A percentile compares a stretch with the other conserved stretches of the same genome.
phyloP scores from a whole-genome alignment of 192 early-diverging fungal species.

The Coemansia aciculifera region DNA sequence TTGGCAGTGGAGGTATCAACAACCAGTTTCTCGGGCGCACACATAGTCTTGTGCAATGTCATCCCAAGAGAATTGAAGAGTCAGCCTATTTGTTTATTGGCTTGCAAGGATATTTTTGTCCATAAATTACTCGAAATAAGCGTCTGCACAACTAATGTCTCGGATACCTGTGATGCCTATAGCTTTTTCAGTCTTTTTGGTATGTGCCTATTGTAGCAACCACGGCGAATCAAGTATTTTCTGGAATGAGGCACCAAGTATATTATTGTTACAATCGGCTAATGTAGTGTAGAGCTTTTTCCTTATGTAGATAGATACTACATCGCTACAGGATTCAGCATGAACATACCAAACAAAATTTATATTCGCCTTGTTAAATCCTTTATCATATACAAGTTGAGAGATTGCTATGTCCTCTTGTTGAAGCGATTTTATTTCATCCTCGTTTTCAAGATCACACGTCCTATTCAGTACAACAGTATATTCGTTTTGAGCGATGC shows the following conservation, averaged over 20 bases:
- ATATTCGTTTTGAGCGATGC: neutral
- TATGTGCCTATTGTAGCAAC: neutral
- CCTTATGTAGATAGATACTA: neutral
- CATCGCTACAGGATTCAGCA: neutral
- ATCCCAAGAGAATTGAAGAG: too few relatives aligned
- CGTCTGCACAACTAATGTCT: too few relatives aligned
- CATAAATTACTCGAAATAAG: too few relatives aligned
- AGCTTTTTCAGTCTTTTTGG: neutral
- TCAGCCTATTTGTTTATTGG: too few relatives aligned
- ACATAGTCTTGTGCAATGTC: too few relatives aligned
- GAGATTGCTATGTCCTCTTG: neutral
- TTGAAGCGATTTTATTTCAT: neutral
- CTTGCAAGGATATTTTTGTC: too few relatives aligned
- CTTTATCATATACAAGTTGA: neutral
- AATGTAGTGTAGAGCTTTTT: neutral
- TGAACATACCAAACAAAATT: neutral
- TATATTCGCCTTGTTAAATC: neutral
- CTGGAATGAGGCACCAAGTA: neutral
- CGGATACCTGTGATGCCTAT: too few relatives aligned
- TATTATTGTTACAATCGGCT: neutral
- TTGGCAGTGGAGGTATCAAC: too few relatives aligned
- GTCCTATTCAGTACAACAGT: neutral
- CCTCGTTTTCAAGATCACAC: neutral
- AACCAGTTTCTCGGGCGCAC: too few relatives aligned
- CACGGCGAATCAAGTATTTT: neutral